These are phyloP conservation scores for Saprolegnia parasitica DNA, from an alignment of 352 stramenopile genomes.

Conservation along the genomic window DNA sequence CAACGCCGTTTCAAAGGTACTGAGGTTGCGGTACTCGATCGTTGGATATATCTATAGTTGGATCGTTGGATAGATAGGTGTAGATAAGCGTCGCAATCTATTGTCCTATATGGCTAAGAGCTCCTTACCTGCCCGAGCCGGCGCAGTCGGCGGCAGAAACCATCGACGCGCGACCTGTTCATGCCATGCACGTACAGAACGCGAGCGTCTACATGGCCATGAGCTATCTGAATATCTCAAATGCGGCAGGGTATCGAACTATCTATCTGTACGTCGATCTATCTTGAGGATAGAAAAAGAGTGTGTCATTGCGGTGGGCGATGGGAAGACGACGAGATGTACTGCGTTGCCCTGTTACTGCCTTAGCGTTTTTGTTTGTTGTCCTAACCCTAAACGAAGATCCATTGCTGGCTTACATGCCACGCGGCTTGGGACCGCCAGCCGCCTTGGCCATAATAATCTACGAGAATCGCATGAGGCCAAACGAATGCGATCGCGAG, in stretches of 20 bases:
- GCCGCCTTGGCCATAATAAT: constrained; percentile 99
- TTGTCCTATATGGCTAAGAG: constrained; percentile 1
- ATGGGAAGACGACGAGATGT: background rate
- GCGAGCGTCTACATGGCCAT: constrained; percentile 4
- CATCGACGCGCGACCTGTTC: constrained; percentile 26
- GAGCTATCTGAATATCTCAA: background rate
- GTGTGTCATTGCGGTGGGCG: too few species aligned
- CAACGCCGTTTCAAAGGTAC: background rate
- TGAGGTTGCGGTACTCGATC: background rate
- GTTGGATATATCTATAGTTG: too few species aligned
- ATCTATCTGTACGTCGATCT: too few species aligned
- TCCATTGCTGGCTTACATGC: constrained; percentile 40
- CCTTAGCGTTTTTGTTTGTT: background rate
- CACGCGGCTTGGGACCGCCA: constrained; percentile 90
- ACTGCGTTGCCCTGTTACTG: background rate
- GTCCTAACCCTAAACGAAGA: background rate
- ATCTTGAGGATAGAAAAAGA: too few species aligned
- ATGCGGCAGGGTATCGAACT: too few species aligned
- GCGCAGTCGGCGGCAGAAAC: constrained; percentile 19
- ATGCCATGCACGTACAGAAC: constrained; percentile 27
- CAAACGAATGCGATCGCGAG: too few species aligned
- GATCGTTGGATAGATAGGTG: too few species aligned
- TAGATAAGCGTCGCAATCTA: too few species aligned
- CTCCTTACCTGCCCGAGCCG: constrained; percentile 22
- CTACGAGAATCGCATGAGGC: too few species aligned